Conservation (phyloP, 371 early-diverging fungal genomes). For the Phascolomyces articulosus region DNA sequence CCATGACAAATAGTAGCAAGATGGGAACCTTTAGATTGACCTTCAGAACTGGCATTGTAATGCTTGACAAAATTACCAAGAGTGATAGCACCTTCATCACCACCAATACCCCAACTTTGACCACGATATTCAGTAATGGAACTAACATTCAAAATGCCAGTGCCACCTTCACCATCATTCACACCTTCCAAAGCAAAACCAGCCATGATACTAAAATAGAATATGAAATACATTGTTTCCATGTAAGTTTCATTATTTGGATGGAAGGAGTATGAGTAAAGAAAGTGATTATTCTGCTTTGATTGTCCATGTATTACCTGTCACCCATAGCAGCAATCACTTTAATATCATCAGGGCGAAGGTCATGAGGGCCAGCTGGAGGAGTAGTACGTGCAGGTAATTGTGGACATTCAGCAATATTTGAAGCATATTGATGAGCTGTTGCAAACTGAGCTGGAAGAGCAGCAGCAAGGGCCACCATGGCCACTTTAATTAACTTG, state of each 20-base stretch:
- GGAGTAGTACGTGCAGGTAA: conserved; percentile 19
- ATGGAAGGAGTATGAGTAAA: no score
- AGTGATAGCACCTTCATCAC: conserved; percentile 40
- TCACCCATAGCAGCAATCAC: conserved; percentile 32
- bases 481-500: background rate
- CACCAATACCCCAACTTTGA: conserved; percentile 48
- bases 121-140: conserved; percentile 42
- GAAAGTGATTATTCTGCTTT: no score
- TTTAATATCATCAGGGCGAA: conserved; percentile 34
- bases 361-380: conserved; percentile 21
- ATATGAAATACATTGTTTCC: background rate
- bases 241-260: no score
- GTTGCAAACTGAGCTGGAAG: background rate
- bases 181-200: conserved; percentile 37
- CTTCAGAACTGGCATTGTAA: conserved; percentile 34
- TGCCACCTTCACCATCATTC: conserved; percentile 6
- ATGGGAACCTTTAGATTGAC: conserved; percentile 42
- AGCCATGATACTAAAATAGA: conserved; percentile 34
- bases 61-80: conserved; percentile 44
- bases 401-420: conserved; percentile 21
- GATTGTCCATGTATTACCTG: conserved; percentile 15
- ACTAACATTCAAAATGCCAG: conserved; percentile 19
- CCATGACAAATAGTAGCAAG: conserved; percentile 29
- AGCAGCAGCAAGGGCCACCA: background rate
- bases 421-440: background rate